phyloP scores from a whole-genome alignment of 208 protist species.

The Leishmania guyanensis region DNA sequence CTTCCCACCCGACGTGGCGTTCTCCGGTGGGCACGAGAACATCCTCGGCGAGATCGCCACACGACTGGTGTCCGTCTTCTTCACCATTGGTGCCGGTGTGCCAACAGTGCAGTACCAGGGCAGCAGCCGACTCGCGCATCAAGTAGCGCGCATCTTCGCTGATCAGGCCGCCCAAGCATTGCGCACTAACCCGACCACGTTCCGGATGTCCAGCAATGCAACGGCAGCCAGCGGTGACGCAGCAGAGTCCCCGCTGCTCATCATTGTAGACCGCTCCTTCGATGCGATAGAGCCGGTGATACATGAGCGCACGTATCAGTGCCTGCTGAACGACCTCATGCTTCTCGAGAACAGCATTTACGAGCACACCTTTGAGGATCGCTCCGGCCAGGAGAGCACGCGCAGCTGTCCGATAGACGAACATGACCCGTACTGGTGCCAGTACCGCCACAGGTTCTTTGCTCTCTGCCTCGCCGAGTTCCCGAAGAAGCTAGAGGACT shows the following conservation, averaged over 20 bases:
- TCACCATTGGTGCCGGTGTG: slow-evolving; percentile 55
- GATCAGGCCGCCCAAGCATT: slow-evolving; percentile 35
- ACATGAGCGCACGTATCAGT: slow-evolving; percentile 89
- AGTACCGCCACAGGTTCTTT: slow-evolving; percentile 75
- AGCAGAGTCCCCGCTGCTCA: slow-evolving; percentile 49
- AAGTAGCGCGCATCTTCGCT: slow-evolving; percentile 46
- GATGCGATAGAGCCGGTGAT: slow-evolving; percentile 74
- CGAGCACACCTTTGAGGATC: slow-evolving; percentile 56
- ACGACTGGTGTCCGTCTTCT: slow-evolving; percentile 63
- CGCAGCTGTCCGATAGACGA: slow-evolving; percentile 64
- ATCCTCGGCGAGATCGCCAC: slow-evolving; percentile 49
- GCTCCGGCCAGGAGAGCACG: slow-evolving; percentile 37
- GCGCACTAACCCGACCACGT: slow-evolving; percentile 35
- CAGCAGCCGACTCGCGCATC: slow-evolving; percentile 46
- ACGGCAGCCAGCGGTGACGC: slow-evolving; percentile 2
- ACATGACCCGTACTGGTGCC: slow-evolving; percentile 74
- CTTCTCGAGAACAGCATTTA: slow-evolving; percentile 63
- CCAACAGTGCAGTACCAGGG: slow-evolving; percentile 73
- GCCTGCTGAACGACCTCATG: slow-evolving; percentile 77
- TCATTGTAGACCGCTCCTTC: slow-evolving; percentile 84
- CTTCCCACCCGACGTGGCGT: slow-evolving; percentile 37
- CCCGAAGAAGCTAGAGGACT: slow-evolving; percentile 55
- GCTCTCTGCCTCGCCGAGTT: slow-evolving; percentile 58
- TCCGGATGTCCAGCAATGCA: slow-evolving; percentile 38
- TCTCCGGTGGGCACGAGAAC: slow-evolving; percentile 39